A percentile compares a stretch with the other conserved stretches of the same genome.
Evolutionary conservation across 2,329 filamentous ascomycete genomes (phyloP).

Genomic region (Mycosphaerella arachidis): DNA sequence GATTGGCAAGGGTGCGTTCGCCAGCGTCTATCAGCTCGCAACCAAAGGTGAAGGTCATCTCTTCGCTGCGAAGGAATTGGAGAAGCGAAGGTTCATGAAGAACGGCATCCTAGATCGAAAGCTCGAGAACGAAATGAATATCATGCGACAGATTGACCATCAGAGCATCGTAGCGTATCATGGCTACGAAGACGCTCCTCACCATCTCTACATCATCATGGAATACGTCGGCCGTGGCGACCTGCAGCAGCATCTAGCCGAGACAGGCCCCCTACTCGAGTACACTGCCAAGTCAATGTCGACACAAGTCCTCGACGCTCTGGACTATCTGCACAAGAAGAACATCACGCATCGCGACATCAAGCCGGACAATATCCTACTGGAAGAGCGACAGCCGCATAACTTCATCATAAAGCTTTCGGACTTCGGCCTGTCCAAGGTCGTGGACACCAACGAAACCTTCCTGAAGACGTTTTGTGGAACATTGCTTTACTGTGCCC

Average conservation of each 20-base stretch:
- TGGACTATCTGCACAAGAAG: slow-evolving; percentile 79
- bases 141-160: slow-evolving; percentile 83
- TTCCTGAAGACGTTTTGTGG: slow-evolving; percentile 96
- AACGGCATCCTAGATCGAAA: slow-evolving; percentile 85
- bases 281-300: slow-evolving; percentile 66
- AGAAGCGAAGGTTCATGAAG: slow-evolving; percentile 90
- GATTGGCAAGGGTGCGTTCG: slow-evolving; percentile 92
- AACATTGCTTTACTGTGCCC: slow-evolving; percentile 90
- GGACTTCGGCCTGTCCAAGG: slow-evolving; percentile 94
- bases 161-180: slow-evolving; percentile 88
- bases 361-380: slow-evolving; percentile 95
- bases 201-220: slow-evolving; percentile 93
- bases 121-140: slow-evolving; percentile 94
- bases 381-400: slow-evolving; percentile 62
- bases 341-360: slow-evolving; percentile 98
- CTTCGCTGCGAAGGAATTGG: slow-evolving; percentile 89
- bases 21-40: slow-evolving; percentile 85
- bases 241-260: slow-evolving; percentile 66
- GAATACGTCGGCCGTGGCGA: slow-evolving; percentile 83
- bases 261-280: slow-evolving; percentile 62
- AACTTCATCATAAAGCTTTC: slow-evolving; percentile 78
- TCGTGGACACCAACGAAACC: slow-evolving; percentile 75
- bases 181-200: slow-evolving; percentile 77
- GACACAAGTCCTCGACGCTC: slow-evolving; percentile 69
- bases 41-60: slow-evolving; percentile 77